A percentile compares a stretch with the other conserved stretches of the same genome.
phyloP scores from a whole-genome alignment of 805 yeast genomes.

The Lachancea dasiensis region DNA sequence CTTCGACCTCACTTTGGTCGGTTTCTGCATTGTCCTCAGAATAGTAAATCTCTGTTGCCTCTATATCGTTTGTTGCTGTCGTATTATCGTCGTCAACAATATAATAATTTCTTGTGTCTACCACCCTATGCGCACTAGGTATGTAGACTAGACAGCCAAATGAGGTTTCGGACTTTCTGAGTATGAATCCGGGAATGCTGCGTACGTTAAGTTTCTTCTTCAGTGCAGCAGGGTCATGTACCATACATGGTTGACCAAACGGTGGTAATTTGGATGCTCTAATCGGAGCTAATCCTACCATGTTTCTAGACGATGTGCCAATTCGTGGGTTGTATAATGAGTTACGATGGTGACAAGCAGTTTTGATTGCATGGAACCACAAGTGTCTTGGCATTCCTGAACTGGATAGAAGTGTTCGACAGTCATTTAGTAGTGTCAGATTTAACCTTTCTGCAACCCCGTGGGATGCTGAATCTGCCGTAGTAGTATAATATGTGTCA shows the following conservation, averaged over 20 bases:
- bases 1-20: too few species aligned
- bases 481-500: slow-evolving; percentile 8
- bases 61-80: neutral
- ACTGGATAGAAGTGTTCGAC: slow-evolving; percentile 10
- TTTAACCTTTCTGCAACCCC: slow-evolving; percentile 16
- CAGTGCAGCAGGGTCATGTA: neutral
- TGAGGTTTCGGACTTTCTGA: slow-evolving; percentile 1
- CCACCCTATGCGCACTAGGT: slow-evolving; percentile 1
- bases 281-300: neutral
- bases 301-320: slow-evolving; percentile 2
- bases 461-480: slow-evolving; percentile 8
- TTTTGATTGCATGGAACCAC: slow-evolving; percentile 14
- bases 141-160: slow-evolving; percentile 1
- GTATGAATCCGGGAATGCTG: slow-evolving; percentile 1
- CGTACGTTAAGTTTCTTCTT: slow-evolving; percentile 1
- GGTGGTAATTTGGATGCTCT: slow-evolving; percentile 3
- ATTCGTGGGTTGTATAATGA: neutral
- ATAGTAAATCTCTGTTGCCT: too few species aligned
- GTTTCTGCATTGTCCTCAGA: too few species aligned
- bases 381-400: slow-evolving; percentile 8
- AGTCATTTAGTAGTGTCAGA: slow-evolving; percentile 13
- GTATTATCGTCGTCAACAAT: neutral
- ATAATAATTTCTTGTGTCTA: slow-evolving; percentile 1
- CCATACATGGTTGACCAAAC: slow-evolving; percentile 13
- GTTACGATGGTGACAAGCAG: slow-evolving; percentile 3